A percentile compares a stretch with the other conserved stretches of the same genome.
Evolutionary conservation across 2,329 filamentous ascomycete genomes (phyloP).

Genomic region (Dothideomycetidae sp.): DNA sequence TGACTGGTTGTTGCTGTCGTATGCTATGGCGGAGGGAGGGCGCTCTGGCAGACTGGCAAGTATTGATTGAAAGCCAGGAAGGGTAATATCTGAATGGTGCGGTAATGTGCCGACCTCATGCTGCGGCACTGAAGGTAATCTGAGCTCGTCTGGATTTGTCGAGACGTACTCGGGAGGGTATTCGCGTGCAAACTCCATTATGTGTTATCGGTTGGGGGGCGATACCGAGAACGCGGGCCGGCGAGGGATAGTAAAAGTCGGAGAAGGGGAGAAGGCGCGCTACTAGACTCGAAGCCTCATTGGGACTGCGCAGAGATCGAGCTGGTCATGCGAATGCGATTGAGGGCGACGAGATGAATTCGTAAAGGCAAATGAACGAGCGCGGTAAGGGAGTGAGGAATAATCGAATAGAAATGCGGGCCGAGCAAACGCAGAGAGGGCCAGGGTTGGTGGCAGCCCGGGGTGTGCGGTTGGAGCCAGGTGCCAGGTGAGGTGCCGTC

Average conservation of each 20-base stretch:
- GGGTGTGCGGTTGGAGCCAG: too few relatives aligned
- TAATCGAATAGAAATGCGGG: too few relatives aligned
- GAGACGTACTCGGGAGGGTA: slow-evolving; percentile 29
- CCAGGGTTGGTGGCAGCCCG: too few relatives aligned
- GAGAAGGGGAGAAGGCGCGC: too few relatives aligned
- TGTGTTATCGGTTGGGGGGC: background rate
- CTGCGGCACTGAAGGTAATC: slow-evolving; percentile 29
- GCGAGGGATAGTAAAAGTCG: background rate
- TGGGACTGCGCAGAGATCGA: background rate
- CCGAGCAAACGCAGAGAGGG: too few relatives aligned
- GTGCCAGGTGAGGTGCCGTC: too few relatives aligned
- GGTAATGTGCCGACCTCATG: slow-evolving; percentile 19
- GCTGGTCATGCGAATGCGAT: background rate
- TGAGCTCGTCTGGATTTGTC: slow-evolving; percentile 27
- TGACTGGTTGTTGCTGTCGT: slow-evolving; percentile 16
- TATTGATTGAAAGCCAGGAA: slow-evolving; percentile 33
- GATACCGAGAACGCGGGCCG: background rate
- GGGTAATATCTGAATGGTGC: slow-evolving; percentile 20
- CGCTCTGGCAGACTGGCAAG: slow-evolving; percentile 23
- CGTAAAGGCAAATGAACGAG: too few relatives aligned
- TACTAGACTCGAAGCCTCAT: too few relatives aligned
- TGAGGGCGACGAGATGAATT: too few relatives aligned
- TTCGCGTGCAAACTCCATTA: slow-evolving; percentile 22
- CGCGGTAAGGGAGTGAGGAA: background rate
- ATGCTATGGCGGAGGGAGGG: slow-evolving; percentile 16